Base-by-base conservation (phyloP, 2,329 filamentous ascomycete genomes). In the Fusarium napiforme region DNA sequence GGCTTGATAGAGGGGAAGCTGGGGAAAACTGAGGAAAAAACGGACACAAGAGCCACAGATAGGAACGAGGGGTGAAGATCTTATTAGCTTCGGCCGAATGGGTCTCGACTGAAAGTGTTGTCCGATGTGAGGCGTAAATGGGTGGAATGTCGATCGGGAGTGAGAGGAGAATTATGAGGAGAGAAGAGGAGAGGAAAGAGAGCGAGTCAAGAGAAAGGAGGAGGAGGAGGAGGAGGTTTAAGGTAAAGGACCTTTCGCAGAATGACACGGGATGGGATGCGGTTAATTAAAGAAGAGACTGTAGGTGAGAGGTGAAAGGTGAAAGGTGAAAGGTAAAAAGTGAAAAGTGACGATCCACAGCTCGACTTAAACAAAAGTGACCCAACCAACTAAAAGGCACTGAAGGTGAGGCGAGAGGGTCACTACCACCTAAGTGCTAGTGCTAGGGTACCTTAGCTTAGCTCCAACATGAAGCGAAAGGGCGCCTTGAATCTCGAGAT, bases 331-430 rank as follows among this genome's bases (percentile, higher is more conserved):
- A 37, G 36, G 36, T 37, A 40, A 77, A 77, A 78, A 76, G 71
- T 76, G 75, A 78, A 69, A 77, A 75, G 76, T 74, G 71, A 78
- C 67, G 73, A 76, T 77, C 76, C 75, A 78, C 76, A 69, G 64
- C 55, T 67, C 60, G 50, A 67, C 60, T 53, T 59, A 53, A 56
- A 56, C 37, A 58, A 64, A 69, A 62, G 50, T 37, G 56, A 47
- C 49, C 65, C 66, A 74, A 40, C 67, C 60, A 60, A 64, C 62
- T 57, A 60, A 65, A 65, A 49, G 40, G 58, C 45, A 64, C 62
- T 60, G 57, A 64, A 49, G 37, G 58, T 50, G 67, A 70, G 65
- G 75, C 67, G 64, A 71, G 68, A 59, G 62, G 57, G 53, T 50
- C 53, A 60, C 40, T 50, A 49, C 32, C 45, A 40, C 37, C 30